Evolutionary conservation across 352 stramenopile genomes (phyloP).

Genomic region (Globisporangium carolinianum): DNA sequence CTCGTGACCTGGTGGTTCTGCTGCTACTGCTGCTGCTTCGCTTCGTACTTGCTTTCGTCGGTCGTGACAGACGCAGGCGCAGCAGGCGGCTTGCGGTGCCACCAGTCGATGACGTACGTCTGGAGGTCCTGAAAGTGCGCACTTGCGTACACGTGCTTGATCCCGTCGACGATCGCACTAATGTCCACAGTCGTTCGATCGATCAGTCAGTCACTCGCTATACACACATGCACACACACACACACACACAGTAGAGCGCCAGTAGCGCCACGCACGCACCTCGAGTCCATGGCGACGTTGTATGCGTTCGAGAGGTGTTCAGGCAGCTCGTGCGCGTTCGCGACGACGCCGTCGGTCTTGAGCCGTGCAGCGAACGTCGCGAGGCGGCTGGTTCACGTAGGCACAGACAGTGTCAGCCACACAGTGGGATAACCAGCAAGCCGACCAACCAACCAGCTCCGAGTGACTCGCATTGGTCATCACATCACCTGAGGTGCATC

Average conservation of each 20-base stretch:
- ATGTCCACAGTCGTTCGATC: neutral
- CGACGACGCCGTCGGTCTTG: conserved; percentile 8
- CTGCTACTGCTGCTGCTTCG: neutral
- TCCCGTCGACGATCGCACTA: conserved; percentile 48
- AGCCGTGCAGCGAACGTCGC: conserved; percentile 6
- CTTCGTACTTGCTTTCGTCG: neutral
- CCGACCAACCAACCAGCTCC: too few relatives aligned
- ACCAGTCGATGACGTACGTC: conserved; percentile 35
- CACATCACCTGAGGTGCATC: conserved; percentile 23
- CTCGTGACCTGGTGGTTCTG: neutral
- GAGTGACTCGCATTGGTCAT: too few relatives aligned
- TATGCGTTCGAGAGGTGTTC: conserved; percentile 8
- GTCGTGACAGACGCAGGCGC: neutral
- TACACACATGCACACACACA: neutral
- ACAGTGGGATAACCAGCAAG: too few relatives aligned
- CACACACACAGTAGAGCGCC: neutral
- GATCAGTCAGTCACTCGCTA: too few relatives aligned
- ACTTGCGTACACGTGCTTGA: conserved; percentile 46
- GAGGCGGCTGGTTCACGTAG: conserved; percentile 16
- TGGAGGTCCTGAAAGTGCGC: conserved; percentile 45
- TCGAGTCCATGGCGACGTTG: conserved; percentile 15
- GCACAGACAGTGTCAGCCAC: neutral
- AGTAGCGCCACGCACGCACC: conserved; percentile 1
- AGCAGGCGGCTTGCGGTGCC: conserved; percentile 12
- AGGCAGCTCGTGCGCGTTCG: conserved; percentile 23